Evolutionary conservation across 129 eudicot species (phyloP), one percentile per base, ranked within the genome.

Genomic region (Oenanthe sinensis): DNA sequence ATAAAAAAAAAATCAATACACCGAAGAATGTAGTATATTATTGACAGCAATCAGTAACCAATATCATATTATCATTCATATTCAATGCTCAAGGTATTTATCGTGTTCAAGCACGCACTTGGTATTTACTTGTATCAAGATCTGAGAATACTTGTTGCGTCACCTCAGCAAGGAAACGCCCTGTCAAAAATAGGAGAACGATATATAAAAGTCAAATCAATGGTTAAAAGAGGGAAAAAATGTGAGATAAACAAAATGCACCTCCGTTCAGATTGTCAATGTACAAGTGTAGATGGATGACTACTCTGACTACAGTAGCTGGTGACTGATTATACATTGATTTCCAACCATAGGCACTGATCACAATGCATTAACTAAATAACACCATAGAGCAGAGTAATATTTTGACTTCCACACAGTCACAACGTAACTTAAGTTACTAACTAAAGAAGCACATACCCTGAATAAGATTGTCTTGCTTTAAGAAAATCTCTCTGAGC

Each of bases 381-480:
- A n/a, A 54, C 58, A 72, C 37, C 11, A 44, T 80, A 65, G 6
- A 76, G 26, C 43, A 79, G 39, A 71, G 13, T 46, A 43, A n/a
- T 15, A 71, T 55, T 45, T 72, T 46, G 8, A 45, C 30, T 33
- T 54, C 15, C 49, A 42, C 65, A 46, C 50, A 40, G 71, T 22
- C 20, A 28, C 20, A 74, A 22, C 1, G 19, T 26, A 71, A 17
- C 58, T 26, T 8, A 44, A 46, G 7, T 2, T 52, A 58, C 44
- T 17, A 22, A 78, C n/a, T 44, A 65, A 68, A 70, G 15, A 40
- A 74, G 47, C 76, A 75, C 86, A 79, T 83, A 96, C 99, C 99
- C 83, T 96, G 99, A 47, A 96, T 96, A 43, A 96, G 91, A 79
- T 96, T 96, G 86, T 96, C 99, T 80, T 96, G 99, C 91, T 96